Conservation (phyloP, 805 yeast genomes). For the Yamadazyma paraphyllophila region DNA sequence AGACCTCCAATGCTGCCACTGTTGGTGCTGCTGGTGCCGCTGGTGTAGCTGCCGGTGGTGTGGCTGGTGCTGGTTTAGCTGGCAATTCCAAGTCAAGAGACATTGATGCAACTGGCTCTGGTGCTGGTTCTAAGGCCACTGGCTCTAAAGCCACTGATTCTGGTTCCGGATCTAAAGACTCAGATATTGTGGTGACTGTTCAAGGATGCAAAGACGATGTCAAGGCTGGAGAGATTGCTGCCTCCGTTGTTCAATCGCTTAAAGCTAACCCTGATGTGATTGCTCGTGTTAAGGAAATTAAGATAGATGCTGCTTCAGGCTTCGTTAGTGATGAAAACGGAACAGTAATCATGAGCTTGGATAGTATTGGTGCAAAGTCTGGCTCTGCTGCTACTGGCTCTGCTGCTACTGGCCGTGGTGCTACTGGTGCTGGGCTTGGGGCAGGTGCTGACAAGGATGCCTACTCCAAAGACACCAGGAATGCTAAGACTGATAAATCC, state of each 20-base stretch:
- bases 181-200: conserved; percentile 32
- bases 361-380: not conserved
- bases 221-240: conserved; percentile 28
- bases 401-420: not conserved
- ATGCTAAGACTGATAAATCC: no score
- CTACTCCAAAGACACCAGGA: not conserved
- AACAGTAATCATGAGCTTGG: conserved; percentile 4
- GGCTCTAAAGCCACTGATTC: not conserved
- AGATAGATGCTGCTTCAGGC: conserved; percentile 30
- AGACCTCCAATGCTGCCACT: conserved; percentile 2
- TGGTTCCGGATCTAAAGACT: conserved; percentile 18
- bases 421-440: not conserved
- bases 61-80: conserved; percentile 3
- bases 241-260: conserved; percentile 24
- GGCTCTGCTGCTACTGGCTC: conserved; percentile 6
- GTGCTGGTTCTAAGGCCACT: not conserved
- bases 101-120: not conserved
- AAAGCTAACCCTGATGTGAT: conserved; percentile 22
- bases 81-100: no score
- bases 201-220: conserved; percentile 24
- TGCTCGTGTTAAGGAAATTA: conserved; percentile 21
- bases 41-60: conserved; percentile 51
- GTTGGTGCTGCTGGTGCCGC: conserved; percentile 41
- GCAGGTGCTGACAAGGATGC: not conserved
- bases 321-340: conserved; percentile 28